Evolutionary conservation across 495 filamentous ascomycete species (phyloP).

Genomic region (Aspergillus conjunctus): DNA sequence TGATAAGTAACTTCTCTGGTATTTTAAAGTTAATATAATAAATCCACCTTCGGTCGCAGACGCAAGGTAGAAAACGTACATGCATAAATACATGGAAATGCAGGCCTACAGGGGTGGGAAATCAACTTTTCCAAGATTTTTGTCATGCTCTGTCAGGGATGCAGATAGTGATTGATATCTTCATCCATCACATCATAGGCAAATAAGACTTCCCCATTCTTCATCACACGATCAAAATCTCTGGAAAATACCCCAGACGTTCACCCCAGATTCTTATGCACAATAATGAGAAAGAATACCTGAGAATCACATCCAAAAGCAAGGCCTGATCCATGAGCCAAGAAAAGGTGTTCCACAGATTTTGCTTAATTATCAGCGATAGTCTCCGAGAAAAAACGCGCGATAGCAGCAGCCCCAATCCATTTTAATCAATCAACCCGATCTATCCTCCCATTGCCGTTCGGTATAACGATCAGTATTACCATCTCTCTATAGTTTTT

Average conservation of each 20-base stretch:
- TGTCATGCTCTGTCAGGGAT: too few relatives aligned
- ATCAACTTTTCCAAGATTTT: too few relatives aligned
- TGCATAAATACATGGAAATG: too few relatives aligned
- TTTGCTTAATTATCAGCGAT: slow-evolving; percentile 22
- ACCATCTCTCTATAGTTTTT: neutral
- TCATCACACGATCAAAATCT: too few relatives aligned
- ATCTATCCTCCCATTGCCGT: slow-evolving; percentile 13
- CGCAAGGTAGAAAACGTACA: too few relatives aligned
- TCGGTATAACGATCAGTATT: slow-evolving; percentile 4
- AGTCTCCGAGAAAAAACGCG: slow-evolving; percentile 15
- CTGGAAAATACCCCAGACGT: neutral
- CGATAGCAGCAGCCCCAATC: slow-evolving; percentile 17
- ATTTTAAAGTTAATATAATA: too few relatives aligned
- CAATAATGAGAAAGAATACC: neutral
- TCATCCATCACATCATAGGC: too few relatives aligned
- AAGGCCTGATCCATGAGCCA: slow-evolving; percentile 11
- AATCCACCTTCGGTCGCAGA: too few relatives aligned
- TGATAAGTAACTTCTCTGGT: too few relatives aligned
- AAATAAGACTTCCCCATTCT: too few relatives aligned
- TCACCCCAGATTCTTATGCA: neutral
- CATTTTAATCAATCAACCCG: slow-evolving; percentile 15
- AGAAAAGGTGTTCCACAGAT: slow-evolving; percentile 15
- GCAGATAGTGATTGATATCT: too few relatives aligned
- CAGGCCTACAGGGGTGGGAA: too few relatives aligned
- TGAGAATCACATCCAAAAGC: neutral